phyloP scores from a whole-genome alignment of 495 filamentous ascomycete species.

The Echria macrotheca region DNA sequence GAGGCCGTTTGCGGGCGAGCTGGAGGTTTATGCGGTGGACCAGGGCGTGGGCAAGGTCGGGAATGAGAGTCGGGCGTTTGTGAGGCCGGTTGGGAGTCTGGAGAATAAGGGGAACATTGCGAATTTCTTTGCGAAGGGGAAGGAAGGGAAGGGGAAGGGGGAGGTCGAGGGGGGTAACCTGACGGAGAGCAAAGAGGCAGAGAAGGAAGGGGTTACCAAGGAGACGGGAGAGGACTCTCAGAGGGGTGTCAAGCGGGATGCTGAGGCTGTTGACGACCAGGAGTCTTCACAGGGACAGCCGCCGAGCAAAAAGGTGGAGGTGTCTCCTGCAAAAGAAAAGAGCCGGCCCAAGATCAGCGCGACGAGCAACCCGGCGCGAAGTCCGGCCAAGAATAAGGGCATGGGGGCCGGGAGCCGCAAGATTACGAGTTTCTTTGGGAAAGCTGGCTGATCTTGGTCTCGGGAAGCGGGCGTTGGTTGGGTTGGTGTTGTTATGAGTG shows the following conservation, averaged over 20 bases:
- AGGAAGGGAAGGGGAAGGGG: slow-evolving; percentile 32
- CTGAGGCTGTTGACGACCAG: no score
- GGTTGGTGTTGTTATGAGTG: neutral
- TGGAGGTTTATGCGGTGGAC: slow-evolving; percentile 80
- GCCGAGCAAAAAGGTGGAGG: neutral
- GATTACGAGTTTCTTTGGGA: neutral
- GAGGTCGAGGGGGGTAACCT: slow-evolving; percentile 23
- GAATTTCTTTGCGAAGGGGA: slow-evolving; percentile 69
- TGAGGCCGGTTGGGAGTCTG: slow-evolving; percentile 72
- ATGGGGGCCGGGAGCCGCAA: neutral
- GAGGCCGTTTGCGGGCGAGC: slow-evolving; percentile 68
- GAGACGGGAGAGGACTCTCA: slow-evolving; percentile 23
- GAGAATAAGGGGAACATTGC: slow-evolving; percentile 90
- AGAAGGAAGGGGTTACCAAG: slow-evolving; percentile 33
- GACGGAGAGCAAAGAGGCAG: slow-evolving; percentile 23
- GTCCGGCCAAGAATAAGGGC: neutral
- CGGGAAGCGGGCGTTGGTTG: neutral
- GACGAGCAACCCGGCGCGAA: neutral
- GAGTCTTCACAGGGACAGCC: neutral
- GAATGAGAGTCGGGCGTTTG: slow-evolving; percentile 79
- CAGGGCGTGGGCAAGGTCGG: slow-evolving; percentile 94
- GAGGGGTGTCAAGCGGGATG: neutral
- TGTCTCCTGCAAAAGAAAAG: neutral
- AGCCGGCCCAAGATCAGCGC: neutral
- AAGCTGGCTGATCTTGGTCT: neutral